Evolutionary conservation across 2,329 filamentous ascomycete species (phyloP), one percentile per base, ranked within the genome.

Genomic region (Sclerotinia glacialis): DNA sequence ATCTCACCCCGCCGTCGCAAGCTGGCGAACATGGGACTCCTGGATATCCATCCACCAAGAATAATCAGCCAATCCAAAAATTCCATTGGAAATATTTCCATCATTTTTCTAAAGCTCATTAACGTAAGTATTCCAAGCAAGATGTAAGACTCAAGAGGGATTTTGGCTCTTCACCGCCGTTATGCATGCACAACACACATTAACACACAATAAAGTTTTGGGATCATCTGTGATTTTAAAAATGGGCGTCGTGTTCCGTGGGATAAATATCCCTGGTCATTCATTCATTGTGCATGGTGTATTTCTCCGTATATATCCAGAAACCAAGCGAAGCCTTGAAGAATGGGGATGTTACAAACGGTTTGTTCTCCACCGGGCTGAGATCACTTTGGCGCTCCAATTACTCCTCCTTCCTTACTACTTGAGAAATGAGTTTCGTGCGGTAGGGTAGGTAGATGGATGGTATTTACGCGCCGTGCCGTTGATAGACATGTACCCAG

Each of bases 121-220:
- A n/a, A n/a, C n/a, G n/a, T n/a, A n/a, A n/a, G n/a, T n/a, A 40
- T 40, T 40, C 37, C 14, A 14, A 4, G 14, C 14, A 40, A 40
- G 14, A 14, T 40, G 14, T n/a, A 40, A 40, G 5, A 31, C 28
- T 52, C 49, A 28, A 5, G 26, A 52, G 26, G 26, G 3, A 50
- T 53, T 53, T 14, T 40, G 37, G 37, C 37, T 40, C 37, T 59
- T 69, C 67, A 69, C 69, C 69, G 68, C 67, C 66, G 66, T 68
- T 69, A 68, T 69, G 67, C 69, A 69, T 62, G 64, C 64, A 63
- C 64, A 63, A 59, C 62, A 59, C 62, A 62, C 58, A 62, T 34
- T 42, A 40, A 40, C 37, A 40, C 37, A 40, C 37, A 40, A 16
- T 40, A 40, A 40, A 1, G 14, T 40, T 40, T 40, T 16, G 5